Conservation (phyloP, 345 rosid species). For the Clausena lansium region DNA sequence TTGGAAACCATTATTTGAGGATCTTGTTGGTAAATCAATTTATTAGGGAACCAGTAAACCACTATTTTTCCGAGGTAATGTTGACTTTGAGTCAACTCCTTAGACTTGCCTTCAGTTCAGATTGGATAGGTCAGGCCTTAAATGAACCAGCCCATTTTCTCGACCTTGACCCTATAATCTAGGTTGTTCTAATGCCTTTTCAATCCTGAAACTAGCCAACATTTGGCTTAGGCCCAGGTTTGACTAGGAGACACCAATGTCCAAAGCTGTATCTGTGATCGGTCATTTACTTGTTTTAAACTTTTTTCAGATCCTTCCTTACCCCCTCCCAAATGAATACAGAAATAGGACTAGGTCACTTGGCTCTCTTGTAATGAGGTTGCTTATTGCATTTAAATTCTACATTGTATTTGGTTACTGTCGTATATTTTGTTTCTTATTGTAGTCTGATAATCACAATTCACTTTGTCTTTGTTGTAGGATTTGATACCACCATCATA, state of each 20-base stretch:
- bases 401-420: background rate
- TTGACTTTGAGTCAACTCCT: background rate
- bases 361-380: background rate
- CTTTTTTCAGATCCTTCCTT: background rate
- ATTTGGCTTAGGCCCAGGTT: background rate
- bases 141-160: background rate
- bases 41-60: background rate
- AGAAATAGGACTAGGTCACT: background rate
- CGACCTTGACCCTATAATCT: background rate
- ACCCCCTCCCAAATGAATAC: background rate
- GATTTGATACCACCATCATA: conserved; percentile 88
- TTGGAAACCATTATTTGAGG: background rate
- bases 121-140: background rate
- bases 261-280: background rate
- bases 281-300: background rate
- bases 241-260: background rate
- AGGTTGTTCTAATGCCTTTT: background rate
- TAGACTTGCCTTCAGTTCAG: background rate
- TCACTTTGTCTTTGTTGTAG: conserved; percentile 31
- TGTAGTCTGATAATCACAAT: background rate
- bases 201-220: background rate
- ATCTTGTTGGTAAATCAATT: background rate
- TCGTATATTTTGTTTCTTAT: background rate
- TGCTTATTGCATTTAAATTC: background rate
- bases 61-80: background rate